phyloP scores from a whole-genome alignment of 805 yeast genomes.

The Pichia nanzhaoensis region DNA sequence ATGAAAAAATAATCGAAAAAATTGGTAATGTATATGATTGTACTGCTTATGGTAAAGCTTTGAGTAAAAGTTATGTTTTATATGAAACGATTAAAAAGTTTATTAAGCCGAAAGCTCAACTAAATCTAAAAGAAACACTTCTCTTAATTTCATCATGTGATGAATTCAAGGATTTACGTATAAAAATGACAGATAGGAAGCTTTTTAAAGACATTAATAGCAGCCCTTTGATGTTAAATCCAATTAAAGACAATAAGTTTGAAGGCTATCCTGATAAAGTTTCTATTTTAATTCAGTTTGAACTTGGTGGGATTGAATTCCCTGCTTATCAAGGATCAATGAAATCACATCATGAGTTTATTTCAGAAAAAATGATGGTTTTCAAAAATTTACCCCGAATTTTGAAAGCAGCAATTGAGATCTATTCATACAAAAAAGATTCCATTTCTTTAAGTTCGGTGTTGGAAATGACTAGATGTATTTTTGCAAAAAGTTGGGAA shows the following conservation, averaged over 20 bases:
- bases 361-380: slow-evolving; percentile 38
- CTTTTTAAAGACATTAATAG: slow-evolving; percentile 38
- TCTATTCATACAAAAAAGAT: slow-evolving; percentile 36
- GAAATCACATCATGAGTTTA: slow-evolving; percentile 34
- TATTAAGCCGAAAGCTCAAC: slow-evolving; percentile 17
- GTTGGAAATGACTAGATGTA: slow-evolving; percentile 34
- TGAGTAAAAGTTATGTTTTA: slow-evolving; percentile 43
- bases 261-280: slow-evolving; percentile 33
- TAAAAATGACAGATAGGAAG: slow-evolving; percentile 40
- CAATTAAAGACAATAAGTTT: slow-evolving; percentile 28
- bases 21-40: slow-evolving; percentile 20
- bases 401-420: slow-evolving; percentile 38
- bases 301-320: slow-evolving; percentile 42
- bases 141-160: slow-evolving; percentile 29
- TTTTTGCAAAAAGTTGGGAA: slow-evolving; percentile 46
- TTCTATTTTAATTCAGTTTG: slow-evolving; percentile 40
- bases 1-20: slow-evolving; percentile 27
- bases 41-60: slow-evolving; percentile 39
- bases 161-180: slow-evolving; percentile 36
- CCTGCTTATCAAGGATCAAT: slow-evolving; percentile 38
- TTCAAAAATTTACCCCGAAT: slow-evolving; percentile 39
- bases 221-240: slow-evolving; percentile 34
- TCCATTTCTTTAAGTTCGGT: slow-evolving; percentile 35
- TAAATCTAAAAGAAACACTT: slow-evolving; percentile 19
- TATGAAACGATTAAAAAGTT: slow-evolving; percentile 38